Base-by-base conservation (phyloP, 257 asterid species). In the Solanum chiquidenum region DNA sequence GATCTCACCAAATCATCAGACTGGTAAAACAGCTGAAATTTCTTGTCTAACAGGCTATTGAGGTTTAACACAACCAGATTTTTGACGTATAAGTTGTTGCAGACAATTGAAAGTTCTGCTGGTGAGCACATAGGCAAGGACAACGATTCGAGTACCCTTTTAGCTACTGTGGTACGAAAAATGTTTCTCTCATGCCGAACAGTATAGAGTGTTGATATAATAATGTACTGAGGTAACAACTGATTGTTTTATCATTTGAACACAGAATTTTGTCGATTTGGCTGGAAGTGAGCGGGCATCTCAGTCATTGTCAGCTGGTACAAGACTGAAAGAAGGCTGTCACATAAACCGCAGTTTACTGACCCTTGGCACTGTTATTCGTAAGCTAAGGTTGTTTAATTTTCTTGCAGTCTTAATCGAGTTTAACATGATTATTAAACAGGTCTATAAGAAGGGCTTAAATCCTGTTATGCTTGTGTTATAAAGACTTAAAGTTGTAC, bases 1-100 rank as follows among this genome's bases (percentile, higher is more conserved):
- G 99, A 89, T 97, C 99, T 86, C 99, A 96, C 91, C 98, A 97
- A 91, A 96, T 96, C 89, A 90, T 95, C 35, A 94, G 98, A 64
- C 89, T 97, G 96, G 98, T 97, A 93, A 33, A 85, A 90, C 83
- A 91, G 71, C 46, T 79, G 49, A 49, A 7, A 33, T 52, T 73
- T 83, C 38, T n/a, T 52, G 25, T 58, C 83, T 86, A 72, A 52
- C 85, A 69, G 35, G 25, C 35, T 49, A 33, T 73, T 73, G 40
- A 46, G 29, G 6, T 49, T 52, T 86, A 72, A 8, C 13, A 33
- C 38, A 9, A 73, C 35, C 20, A 5, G 31, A 20, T 46, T 55
- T 60, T 52, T 76, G 71, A 86, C 10, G 9, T 74, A 64, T 16
- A 20, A 84, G 20, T 68, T 62, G 58, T 35, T 83, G 71, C 93